Percentiles rank a stretch among this genome's conserved stretches.
Conservation (phyloP, 2,329 filamentous ascomycete genomes). For the Trichoderma lentiforme region DNA sequence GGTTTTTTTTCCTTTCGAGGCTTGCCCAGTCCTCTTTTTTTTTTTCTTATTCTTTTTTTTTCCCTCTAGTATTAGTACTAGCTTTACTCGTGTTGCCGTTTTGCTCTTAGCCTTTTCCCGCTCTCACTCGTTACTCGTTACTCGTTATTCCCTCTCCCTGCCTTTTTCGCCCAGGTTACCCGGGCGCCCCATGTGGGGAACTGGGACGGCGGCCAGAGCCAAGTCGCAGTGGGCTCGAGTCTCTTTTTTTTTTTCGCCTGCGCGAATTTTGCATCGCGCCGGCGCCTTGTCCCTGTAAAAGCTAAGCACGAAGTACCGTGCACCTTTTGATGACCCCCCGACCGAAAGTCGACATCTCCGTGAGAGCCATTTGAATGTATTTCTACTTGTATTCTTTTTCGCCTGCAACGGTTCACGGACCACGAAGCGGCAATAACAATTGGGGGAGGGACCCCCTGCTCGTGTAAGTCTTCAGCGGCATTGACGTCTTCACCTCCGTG, state of each 20-base stretch:
- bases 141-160: background rate
- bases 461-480: background rate
- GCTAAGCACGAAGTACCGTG: background rate
- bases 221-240: background rate
- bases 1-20: background rate
- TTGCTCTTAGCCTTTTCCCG: background rate
- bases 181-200: constrained; percentile 19
- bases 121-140: background rate
- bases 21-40: background rate
- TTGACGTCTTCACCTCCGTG: background rate
- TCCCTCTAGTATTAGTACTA: background rate
- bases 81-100: background rate
- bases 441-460: background rate
- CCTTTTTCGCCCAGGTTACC: constrained; percentile 7
- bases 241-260: constrained; percentile 11
- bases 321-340: background rate
- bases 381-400: background rate
- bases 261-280: constrained; percentile 19
- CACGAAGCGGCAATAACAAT: background rate
- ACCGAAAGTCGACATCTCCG: constrained; percentile 4
- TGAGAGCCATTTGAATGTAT: constrained; percentile 3
- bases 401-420: background rate
- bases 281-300: constrained; percentile 10
- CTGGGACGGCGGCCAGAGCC: background rate
- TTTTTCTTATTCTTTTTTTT: background rate